Evolutionary conservation across 2,329 filamentous ascomycete genomes (phyloP), one percentile per base, ranked within the genome.

Genomic region (Colletotrichum brevisporum): DNA sequence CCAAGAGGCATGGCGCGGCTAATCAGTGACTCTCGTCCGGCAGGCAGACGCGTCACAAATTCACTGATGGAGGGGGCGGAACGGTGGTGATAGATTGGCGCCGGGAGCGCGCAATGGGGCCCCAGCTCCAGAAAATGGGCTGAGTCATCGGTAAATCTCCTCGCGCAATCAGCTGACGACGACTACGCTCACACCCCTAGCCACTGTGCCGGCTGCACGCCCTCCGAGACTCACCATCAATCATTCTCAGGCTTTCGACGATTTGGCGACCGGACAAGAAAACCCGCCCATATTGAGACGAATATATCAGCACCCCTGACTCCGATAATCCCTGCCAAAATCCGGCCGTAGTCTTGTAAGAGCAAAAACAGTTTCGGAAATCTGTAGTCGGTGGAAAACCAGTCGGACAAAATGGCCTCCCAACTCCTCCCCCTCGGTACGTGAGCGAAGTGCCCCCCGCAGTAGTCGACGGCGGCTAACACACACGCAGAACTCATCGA

Each of bases 401-500:
- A n/a, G 52, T 12, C 55, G 31, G 43, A 27, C 39, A 67, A 59
- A 51, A 93, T 94, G 91, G 88, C 92, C 52, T 92, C 92, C 66
- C 91, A 93, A 81, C 87, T 94, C 64, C 86, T 94, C 63, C 92
- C 91, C 63, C 83, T 93, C 74, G 91, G 91, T 62, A 21, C 18
- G 50, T 92, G 80, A 75, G 24, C 21, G 36, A 62, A 43, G 21
- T n/a, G n/a, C 51, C 31, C 56, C 50, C 63, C 31, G 31, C 31
- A 36, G 31, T 10, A 31, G 58, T 39, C 52, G 39, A 31, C 26
- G 18, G 51, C 21, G 45, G 53, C 74, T 78, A 69, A 78, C 74
- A 62, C 15, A 8, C 21, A 31, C 10, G 18, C 77, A 97, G 96
- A 99, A 83, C 90, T 99, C 79, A 98, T 99, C 81, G 96, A 99